Base-by-base conservation (phyloP, 2,329 filamentous ascomycete species). In the Talaromyces funiculosus region DNA sequence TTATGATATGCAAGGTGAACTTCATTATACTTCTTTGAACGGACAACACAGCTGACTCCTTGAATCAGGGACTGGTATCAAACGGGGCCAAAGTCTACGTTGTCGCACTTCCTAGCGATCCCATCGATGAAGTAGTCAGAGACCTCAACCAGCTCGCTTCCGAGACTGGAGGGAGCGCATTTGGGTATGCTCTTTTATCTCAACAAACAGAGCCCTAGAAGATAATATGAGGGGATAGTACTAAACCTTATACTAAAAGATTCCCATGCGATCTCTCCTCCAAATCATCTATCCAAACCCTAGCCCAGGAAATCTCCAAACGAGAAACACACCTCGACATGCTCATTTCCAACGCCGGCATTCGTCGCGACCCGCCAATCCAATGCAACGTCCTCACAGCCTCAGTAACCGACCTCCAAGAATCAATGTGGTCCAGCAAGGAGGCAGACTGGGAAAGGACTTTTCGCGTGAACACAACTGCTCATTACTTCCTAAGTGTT, bases 401-500 rank as follows among this genome's bases (percentile, higher is more conserved):
- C 1, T 66, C 78, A 0, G 65, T 82, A 0, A 20, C 69, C 0
- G 75, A 79, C 31, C 67, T 82, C 14, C 78, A 80, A 65, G 69
- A 67, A 2, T 81, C 79, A 0, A 74, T 81, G 70, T 81, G 78
- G 78, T 81, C 79, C 3, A 76, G 73, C 2, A 42, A 59, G 7
- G 68, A 77, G 38, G 69, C 68, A 0, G 78, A 80, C 64, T 81
- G 80, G 79, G 72, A 72, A 0, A 69, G 75, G 35, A 79, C 78
- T 0, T 82, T 82, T 60, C 68, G 72, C 14, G 69, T 81, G 47
- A 82, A 82, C 62, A 78, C 77, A 0, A 79, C 78, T 3, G 79
- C 80, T 1, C 80, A 82, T 60, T 82, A 81, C 59, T 82, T 79
- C 64, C 69, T 81, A 9, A 73, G 75, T 0, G 78, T 82, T 2